These are phyloP conservation scores for Suillus weaverae DNA, from an alignment of 768 basidiomycete genomes.

Conservation along the genomic window DNA sequence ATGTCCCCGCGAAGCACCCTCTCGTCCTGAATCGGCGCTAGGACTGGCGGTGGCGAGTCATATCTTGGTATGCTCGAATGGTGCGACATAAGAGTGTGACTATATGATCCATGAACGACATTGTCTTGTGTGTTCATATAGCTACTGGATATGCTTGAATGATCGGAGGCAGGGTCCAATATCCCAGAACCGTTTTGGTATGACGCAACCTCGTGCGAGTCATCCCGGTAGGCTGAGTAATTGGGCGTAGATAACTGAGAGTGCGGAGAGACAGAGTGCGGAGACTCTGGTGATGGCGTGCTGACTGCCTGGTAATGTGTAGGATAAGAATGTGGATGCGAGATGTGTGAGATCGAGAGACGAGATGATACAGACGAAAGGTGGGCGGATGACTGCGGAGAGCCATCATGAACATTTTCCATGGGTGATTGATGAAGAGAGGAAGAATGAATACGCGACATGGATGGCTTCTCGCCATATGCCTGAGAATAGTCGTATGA, in stretches of 20 bases:
- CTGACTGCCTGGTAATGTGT: slow-evolving; percentile 35
- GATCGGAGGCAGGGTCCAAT: slow-evolving; percentile 32
- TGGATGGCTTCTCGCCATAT: slow-evolving; percentile 30
- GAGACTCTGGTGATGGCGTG: slow-evolving; percentile 52
- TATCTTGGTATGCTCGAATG: slow-evolving; percentile 35
- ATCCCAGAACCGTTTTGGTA: slow-evolving; percentile 35
- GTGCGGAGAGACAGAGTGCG: slow-evolving; percentile 45
- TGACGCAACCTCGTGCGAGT: slow-evolving; percentile 38
- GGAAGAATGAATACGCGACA: slow-evolving; percentile 32
- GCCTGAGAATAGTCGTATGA: slow-evolving; percentile 28
- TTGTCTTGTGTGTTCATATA: slow-evolving; percentile 34
- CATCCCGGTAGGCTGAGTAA: slow-evolving; percentile 49
- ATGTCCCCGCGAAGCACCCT: slow-evolving; percentile 33
- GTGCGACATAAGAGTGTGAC: slow-evolving; percentile 23
- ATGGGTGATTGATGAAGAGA: slow-evolving; percentile 29
- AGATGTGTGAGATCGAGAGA: slow-evolving; percentile 61
- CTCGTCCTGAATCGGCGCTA: slow-evolving; percentile 55
- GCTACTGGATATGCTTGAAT: slow-evolving; percentile 21
- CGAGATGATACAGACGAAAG: slow-evolving; percentile 46
- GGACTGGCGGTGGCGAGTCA: slow-evolving; percentile 52
- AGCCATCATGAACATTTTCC: slow-evolving; percentile 29
- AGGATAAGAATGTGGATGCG: slow-evolving; percentile 50
- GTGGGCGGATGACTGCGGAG: slow-evolving; percentile 31
- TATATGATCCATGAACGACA: slow-evolving; percentile 25
- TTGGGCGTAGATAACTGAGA: slow-evolving; percentile 34